A percentile compares a stretch with the other conserved stretches of the same genome.
Evolutionary conservation across 805 yeast genomes (phyloP).

Genomic region (Candida succiphila): DNA sequence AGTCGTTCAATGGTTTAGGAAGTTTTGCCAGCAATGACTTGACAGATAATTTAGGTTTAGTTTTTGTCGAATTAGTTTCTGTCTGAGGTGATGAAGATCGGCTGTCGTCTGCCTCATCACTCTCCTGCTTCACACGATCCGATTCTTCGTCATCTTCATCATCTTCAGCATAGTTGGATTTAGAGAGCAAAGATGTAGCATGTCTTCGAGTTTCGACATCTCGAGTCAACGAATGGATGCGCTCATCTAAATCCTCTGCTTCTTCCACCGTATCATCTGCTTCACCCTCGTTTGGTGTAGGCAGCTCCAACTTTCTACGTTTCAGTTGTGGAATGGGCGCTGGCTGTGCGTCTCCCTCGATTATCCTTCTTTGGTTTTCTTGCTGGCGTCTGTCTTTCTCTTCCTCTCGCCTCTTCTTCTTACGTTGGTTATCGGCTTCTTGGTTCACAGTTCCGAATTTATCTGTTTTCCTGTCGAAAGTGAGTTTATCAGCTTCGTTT

Average conservation of each 20-base stretch:
- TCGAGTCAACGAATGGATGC: conserved; percentile 23
- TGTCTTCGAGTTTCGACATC: conserved; percentile 24
- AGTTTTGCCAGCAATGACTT: conserved; percentile 6
- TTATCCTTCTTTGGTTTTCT: conserved; percentile 8
- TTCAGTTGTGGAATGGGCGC: conserved; percentile 14
- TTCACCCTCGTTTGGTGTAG: conserved; percentile 23
- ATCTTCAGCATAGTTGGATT: conserved; percentile 5
- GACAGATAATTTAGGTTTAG: not conserved
- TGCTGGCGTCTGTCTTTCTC: conserved; percentile 10
- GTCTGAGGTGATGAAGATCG: not conserved
- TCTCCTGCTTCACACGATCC: conserved; percentile 12
- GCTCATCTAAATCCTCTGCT: conserved; percentile 17
- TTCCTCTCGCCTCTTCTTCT: conserved; percentile 18
- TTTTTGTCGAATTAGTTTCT: no score
- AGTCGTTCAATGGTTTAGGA: conserved; percentile 27
- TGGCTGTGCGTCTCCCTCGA: conserved; percentile 11
- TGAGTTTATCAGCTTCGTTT: conserved; percentile 26
- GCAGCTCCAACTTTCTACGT: conserved; percentile 26
- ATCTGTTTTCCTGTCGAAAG: conserved; percentile 35
- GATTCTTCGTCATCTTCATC: conserved; percentile 9
- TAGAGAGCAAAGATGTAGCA: conserved; percentile 26
- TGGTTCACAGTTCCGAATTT: conserved; percentile 33
- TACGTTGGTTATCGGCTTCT: conserved; percentile 23
- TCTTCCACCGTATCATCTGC: conserved; percentile 1
- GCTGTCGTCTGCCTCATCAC: conserved; percentile 1